phyloP scores from a whole-genome alignment of 352 stramenopile genomes.

The Phytophthora tentaculata region DNA sequence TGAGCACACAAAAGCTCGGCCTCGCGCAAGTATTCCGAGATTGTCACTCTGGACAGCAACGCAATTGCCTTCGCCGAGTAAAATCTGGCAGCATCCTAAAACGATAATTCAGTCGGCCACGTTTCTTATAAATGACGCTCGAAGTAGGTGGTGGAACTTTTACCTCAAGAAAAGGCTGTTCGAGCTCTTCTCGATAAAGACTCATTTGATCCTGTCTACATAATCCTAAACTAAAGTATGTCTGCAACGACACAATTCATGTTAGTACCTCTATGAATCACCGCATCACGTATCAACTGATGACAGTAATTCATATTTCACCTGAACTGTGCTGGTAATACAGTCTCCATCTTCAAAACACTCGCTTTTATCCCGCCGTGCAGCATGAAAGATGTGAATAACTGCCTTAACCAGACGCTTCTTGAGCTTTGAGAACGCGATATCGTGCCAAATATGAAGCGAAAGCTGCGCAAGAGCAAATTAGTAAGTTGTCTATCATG shows the following conservation, averaged over 20 bases:
- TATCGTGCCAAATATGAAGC: constrained; percentile 87
- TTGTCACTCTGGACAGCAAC: constrained; percentile 66
- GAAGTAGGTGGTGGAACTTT: background rate
- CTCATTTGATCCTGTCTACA: constrained; percentile 84
- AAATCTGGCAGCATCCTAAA: constrained; percentile 68
- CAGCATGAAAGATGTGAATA: constrained; percentile 68
- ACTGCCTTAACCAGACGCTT: constrained; percentile 68
- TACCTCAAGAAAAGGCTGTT: constrained; percentile 75
- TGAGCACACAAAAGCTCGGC: constrained; percentile 77
- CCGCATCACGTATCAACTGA: too few relatives aligned
- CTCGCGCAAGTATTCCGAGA: constrained; percentile 78
- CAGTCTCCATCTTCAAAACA: constrained; percentile 79
- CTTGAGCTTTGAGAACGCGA: constrained; percentile 75
- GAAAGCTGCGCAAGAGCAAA: constrained; percentile 54
- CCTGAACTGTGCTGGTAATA: constrained; percentile 73
- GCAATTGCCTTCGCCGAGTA: constrained; percentile 74
- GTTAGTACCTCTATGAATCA: background rate
- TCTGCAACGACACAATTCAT: constrained; percentile 44
- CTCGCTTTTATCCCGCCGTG: constrained; percentile 58
- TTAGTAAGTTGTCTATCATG: background rate
- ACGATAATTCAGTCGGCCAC: background rate
- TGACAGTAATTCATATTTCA: too few relatives aligned
- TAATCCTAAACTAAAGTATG: constrained; percentile 75
- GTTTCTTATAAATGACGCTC: background rate
- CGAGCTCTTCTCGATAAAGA: constrained; percentile 81